Conservation (phyloP, 768 basidiomycete species). For the Suillus americanus region DNA sequence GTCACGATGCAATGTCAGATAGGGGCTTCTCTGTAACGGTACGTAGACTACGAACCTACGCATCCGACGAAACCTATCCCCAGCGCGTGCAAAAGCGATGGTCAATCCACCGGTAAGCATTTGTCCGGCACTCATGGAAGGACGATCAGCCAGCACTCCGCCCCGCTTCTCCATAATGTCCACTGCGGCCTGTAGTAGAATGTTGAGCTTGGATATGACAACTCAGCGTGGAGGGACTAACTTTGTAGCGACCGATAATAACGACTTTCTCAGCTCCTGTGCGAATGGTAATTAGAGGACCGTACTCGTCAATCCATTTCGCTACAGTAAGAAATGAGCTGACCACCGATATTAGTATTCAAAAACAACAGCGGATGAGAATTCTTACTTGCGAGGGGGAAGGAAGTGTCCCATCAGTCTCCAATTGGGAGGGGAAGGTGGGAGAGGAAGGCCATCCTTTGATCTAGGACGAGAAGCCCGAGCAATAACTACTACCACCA, state of each 20-base stretch:
- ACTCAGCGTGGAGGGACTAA: neutral
- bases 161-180: neutral
- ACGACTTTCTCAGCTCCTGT: neutral
- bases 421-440: neutral
- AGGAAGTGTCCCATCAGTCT: neutral
- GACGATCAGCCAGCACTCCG: neutral
- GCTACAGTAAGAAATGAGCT: neutral
- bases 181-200: neutral
- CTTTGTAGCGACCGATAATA: slow-evolving; percentile 1
- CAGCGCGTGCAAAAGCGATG: neutral
- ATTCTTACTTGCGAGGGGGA: neutral
- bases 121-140: neutral
- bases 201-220: neutral
- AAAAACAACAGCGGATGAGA: neutral
- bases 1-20: neutral
- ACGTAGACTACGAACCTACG: neutral
- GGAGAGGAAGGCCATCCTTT: neutral
- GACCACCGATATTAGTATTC: neutral
- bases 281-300: neutral
- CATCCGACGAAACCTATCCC: neutral
- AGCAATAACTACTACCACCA: neutral
- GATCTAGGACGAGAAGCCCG: neutral
- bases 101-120: neutral
- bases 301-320: neutral
- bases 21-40: neutral